Percentiles rank a stretch among this genome's conserved stretches.
Conservation (phyloP, 345 rosid species). For the Carallia brachiata region DNA sequence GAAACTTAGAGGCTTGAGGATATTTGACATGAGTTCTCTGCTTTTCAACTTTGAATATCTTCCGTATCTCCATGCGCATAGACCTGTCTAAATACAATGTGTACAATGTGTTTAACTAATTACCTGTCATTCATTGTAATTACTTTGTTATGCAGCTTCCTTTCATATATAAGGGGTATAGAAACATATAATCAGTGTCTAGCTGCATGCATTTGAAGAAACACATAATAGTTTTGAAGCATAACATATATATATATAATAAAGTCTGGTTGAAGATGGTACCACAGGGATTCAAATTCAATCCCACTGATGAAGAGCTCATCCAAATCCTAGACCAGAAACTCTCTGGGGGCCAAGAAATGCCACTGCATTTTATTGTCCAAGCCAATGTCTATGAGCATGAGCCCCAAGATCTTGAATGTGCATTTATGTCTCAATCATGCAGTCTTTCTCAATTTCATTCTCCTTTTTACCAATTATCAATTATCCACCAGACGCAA, state of each 20-base stretch:
- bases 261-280: constrained; percentile 7
- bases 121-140: too few species aligned
- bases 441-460: too few species aligned
- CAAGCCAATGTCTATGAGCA: constrained; percentile 16
- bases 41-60: too few species aligned
- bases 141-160: not conserved
- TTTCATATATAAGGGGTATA: not conserved
- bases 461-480: too few species aligned
- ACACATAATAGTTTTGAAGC: not conserved
- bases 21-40: too few species aligned
- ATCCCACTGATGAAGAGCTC: constrained; percentile 31
- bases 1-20: too few species aligned
- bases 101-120: too few species aligned
- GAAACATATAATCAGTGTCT: not conserved
- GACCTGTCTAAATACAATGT: too few species aligned
- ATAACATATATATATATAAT: not conserved
- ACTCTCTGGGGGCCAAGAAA: constrained; percentile 14
- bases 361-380: constrained; percentile 14
- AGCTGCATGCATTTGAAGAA: not conserved
- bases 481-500: not conserved
- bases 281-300: constrained; percentile 30
- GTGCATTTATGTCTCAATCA: not conserved
- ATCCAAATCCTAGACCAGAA: constrained; percentile 17
- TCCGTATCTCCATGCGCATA: too few species aligned
- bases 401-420: constrained; percentile 21